A percentile compares a stretch with the other conserved stretches of the same genome.
Evolutionary conservation across 371 early-diverging fungal genomes (phyloP).

Genomic region (Mucor plumbeus): DNA sequence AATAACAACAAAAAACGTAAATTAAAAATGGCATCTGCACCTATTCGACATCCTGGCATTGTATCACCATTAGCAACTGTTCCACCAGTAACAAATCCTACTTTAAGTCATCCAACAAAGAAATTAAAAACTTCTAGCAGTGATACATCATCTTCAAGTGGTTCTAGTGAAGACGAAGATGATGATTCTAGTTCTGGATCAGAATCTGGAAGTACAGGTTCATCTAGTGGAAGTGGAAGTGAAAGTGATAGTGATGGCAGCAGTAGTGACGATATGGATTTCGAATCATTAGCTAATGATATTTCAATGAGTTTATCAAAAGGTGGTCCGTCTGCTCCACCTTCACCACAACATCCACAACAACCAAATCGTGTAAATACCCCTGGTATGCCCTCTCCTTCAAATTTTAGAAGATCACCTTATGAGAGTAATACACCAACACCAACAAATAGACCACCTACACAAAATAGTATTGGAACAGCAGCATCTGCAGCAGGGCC

Average conservation of each 20-base stretch:
- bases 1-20: constrained; percentile 17
- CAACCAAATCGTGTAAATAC: constrained; percentile 9
- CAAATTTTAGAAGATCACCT: constrained; percentile 7
- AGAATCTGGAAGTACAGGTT: constrained; percentile 21
- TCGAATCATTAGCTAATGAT: constrained; percentile 31
- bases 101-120: background rate
- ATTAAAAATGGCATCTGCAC: constrained; percentile 32
- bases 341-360: constrained; percentile 20
- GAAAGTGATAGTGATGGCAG: constrained; percentile 25
- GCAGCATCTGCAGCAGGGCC: constrained; percentile 8
- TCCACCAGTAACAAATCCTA: constrained; percentile 8
- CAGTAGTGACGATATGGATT: constrained; percentile 30
- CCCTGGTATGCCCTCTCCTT: background rate
- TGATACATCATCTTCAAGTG: constrained; percentile 14
- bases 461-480: background rate
- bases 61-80: constrained; percentile 6
- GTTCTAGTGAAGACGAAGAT: constrained; percentile 10
- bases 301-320: constrained; percentile 29
- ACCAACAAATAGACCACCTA: background rate
- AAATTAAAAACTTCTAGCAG: background rate
- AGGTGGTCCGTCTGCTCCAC: constrained; percentile 26
- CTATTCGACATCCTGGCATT: constrained; percentile 29
- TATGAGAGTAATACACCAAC: constrained; percentile 17
- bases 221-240: constrained; percentile 21
- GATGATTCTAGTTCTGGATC: constrained; percentile 21